Percentiles rank a stretch among this genome's conserved stretches.
These are phyloP conservation scores for Arthroderma sp. DNA, from an alignment of 2,329 filamentous ascomycete species.

Conservation along the genomic window DNA sequence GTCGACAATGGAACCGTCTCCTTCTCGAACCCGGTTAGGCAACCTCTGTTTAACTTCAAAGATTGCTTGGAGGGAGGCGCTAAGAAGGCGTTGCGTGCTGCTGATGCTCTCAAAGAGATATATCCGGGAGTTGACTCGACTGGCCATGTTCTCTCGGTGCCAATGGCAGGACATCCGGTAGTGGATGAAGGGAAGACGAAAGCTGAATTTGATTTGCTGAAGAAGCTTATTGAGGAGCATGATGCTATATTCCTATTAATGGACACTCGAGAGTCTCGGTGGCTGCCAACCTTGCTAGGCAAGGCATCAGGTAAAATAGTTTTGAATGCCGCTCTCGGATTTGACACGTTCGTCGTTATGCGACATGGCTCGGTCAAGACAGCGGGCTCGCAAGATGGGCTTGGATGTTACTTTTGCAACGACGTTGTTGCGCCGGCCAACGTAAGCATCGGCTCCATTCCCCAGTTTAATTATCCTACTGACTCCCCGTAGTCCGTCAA, in stretches of 20 bases:
- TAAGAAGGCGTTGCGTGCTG: slow-evolving; percentile 69
- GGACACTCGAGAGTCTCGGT: slow-evolving; percentile 88
- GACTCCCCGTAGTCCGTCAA: slow-evolving; percentile 54
- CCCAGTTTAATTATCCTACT: background rate
- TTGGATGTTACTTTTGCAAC: slow-evolving; percentile 98
- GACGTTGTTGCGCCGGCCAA: slow-evolving; percentile 91
- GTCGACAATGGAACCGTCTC: slow-evolving; percentile 88
- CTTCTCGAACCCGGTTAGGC: slow-evolving; percentile 90
- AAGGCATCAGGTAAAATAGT: slow-evolving; percentile 90
- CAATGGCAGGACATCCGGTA: slow-evolving; percentile 90
- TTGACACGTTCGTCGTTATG: slow-evolving; percentile 97
- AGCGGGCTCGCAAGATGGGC: slow-evolving; percentile 48
- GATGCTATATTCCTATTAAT: slow-evolving; percentile 94
- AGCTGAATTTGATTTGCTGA: slow-evolving; percentile 62
- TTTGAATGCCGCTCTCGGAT: slow-evolving; percentile 89
- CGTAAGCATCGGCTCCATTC: slow-evolving; percentile 45
- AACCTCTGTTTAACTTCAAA: slow-evolving; percentile 80
- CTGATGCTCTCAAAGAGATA: slow-evolving; percentile 67
- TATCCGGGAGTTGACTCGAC: slow-evolving; percentile 78
- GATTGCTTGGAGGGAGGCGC: slow-evolving; percentile 80
- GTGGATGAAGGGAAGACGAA: slow-evolving; percentile 58
- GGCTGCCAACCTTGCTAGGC: slow-evolving; percentile 92
- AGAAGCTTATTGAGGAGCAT: slow-evolving; percentile 65
- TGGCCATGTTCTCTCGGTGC: slow-evolving; percentile 73
- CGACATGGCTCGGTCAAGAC: slow-evolving; percentile 63